Evolutionary conservation across 768 basidiomycete genomes (phyloP).

Genomic region (Lyophyllum decastes): DNA sequence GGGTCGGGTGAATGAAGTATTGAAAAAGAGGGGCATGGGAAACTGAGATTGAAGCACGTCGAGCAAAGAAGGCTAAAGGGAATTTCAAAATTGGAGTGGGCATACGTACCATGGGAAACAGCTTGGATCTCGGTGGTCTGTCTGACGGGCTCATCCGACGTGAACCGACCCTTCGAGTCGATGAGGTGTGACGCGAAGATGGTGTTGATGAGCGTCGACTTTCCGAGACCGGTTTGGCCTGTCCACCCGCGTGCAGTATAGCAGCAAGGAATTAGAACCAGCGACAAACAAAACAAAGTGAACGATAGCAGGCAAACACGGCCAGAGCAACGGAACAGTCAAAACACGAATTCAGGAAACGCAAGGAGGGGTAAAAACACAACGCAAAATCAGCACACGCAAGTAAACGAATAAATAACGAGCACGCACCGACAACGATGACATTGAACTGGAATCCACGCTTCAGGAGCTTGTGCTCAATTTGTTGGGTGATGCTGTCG

Average conservation of each 20-base stretch:
- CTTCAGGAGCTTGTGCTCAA: conserved; percentile 99
- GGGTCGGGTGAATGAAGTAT: too few relatives aligned
- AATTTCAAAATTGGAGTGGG: neutral
- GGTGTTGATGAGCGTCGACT: conserved; percentile 98
- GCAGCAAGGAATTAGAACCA: neutral
- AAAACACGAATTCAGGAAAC: neutral
- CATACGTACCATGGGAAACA: conserved; percentile 81
- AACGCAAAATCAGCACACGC: conserved; percentile 1
- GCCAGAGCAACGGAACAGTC: neutral
- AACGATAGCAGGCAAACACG: too few relatives aligned
- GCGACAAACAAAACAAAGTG: too few relatives aligned
- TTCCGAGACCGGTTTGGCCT: conserved; percentile 98
- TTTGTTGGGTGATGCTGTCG: conserved; percentile 96
- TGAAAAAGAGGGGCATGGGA: neutral
- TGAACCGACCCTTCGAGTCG: conserved; percentile 93
- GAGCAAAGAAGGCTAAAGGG: neutral
- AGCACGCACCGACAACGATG: conserved; percentile 85
- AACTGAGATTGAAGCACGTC: neutral
- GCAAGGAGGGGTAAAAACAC: neutral
- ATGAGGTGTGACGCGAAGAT: conserved; percentile 99
- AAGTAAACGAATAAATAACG: neutral
- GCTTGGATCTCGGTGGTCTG: conserved; percentile 98
- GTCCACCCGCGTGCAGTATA: neutral
- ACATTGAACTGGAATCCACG: conserved; percentile 99
- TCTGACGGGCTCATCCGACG: conserved; percentile 84